Conservation (phyloP, 129 eudicot species). For the Rutidosis leptorrhynchoides region DNA sequence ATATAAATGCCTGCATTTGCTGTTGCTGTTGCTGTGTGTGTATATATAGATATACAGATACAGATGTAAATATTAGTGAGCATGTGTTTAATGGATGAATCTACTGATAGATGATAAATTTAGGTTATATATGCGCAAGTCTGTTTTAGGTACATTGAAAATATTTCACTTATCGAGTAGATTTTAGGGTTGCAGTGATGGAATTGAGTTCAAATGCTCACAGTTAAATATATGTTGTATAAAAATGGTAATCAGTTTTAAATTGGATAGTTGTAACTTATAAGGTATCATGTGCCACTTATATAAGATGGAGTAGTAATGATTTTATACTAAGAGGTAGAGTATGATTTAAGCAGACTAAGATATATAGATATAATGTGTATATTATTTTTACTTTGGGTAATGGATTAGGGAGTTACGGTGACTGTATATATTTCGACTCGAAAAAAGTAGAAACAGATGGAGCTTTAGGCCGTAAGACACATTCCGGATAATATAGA, state of each 20-base stretch:
- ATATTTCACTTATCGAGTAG: not conserved
- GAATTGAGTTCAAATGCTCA: not conserved
- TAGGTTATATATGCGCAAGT: not conserved
- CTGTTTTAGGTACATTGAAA: conserved; percentile 1
- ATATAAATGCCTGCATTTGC: not conserved
- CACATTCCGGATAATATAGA: not conserved
- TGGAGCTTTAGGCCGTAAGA: not conserved
- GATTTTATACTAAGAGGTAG: conserved; percentile 12
- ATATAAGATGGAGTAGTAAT: conserved; percentile 19
- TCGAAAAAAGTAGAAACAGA: not conserved
- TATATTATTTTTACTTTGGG: not conserved
- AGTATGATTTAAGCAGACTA: conserved; percentile 15
- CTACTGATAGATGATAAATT: not conserved
- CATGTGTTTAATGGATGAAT: not conserved
- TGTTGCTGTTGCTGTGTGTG: not conserved
- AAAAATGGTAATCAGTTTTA: conserved; percentile 1
- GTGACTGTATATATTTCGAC: not conserved
- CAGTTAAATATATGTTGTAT: not conserved
- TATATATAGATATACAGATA: too few relatives aligned
- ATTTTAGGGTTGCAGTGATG: conserved; percentile 1
- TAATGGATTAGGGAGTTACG: not conserved
- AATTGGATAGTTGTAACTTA: not conserved
- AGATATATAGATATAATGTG: conserved; percentile 5
- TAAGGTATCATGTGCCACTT: conserved; percentile 3
- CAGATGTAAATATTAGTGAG: not conserved